phyloP scores from a whole-genome alignment of 2,329 filamentous ascomycete genomes.

The Pyrenochaeta sp. region DNA sequence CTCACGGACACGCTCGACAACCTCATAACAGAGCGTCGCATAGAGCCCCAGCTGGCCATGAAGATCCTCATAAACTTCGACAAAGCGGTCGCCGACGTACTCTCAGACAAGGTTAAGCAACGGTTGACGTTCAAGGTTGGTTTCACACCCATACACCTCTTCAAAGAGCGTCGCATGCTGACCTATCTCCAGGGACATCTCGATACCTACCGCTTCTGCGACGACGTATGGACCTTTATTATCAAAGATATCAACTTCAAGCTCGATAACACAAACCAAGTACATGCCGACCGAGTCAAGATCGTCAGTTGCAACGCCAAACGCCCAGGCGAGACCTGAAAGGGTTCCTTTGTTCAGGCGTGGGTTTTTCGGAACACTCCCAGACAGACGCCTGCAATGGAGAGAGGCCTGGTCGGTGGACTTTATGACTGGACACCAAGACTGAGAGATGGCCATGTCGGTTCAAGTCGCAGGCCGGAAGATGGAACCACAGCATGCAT shows the following conservation, averaged over 20 bases:
- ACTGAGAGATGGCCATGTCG: too few relatives aligned
- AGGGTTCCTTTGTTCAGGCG: constrained; percentile 12
- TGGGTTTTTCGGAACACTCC: constrained; percentile 8
- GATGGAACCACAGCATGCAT: too few relatives aligned
- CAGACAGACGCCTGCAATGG: background rate
- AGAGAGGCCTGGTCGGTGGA: constrained; percentile 5
- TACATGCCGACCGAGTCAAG: constrained; percentile 92
- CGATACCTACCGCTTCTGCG: constrained; percentile 98
- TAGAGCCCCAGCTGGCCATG: constrained; percentile 98
- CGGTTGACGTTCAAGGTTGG: constrained; percentile 92
- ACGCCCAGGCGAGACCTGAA: constrained; percentile 66
- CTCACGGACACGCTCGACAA: constrained; percentile 97
- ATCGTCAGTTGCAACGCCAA: constrained; percentile 98
- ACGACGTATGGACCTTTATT: constrained; percentile 99
- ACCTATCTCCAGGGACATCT: constrained; percentile 97
- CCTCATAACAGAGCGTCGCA: constrained; percentile 90
- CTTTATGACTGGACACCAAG: too few relatives aligned
- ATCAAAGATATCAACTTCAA: constrained; percentile 99
- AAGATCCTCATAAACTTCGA: constrained; percentile 97
- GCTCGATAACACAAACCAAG: constrained; percentile 79
- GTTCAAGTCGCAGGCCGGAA: too few relatives aligned
- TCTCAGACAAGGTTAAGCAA: constrained; percentile 91
- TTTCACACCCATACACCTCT: constrained; percentile 6
- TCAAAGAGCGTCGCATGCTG: too few relatives aligned
- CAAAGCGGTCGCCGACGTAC: constrained; percentile 86